Percentiles rank a stretch among this genome's conserved stretches.
Conservation (phyloP, 805 yeast species). For the Candida corydali region DNA sequence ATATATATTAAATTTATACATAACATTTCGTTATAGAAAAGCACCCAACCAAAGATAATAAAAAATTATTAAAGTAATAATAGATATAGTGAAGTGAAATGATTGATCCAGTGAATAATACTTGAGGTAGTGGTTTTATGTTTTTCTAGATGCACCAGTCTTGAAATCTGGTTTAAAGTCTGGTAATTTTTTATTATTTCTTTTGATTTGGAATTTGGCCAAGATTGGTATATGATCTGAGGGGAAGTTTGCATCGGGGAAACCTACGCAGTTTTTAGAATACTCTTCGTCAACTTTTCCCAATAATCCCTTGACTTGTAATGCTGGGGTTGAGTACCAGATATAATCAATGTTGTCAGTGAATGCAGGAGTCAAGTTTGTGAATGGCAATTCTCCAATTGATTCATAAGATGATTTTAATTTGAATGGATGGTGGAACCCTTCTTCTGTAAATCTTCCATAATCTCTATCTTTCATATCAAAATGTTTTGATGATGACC, state of each 20-base stretch:
- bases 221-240: slow-evolving; percentile 92
- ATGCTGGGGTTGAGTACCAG: slow-evolving; percentile 83
- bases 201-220: slow-evolving; percentile 69
- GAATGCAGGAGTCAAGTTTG: slow-evolving; percentile 91
- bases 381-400: slow-evolving; percentile 88
- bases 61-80: neutral
- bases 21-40: no score
- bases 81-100: neutral
- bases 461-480: slow-evolving; percentile 86
- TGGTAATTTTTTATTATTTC: slow-evolving; percentile 29
- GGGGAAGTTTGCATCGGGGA: slow-evolving; percentile 91
- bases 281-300: slow-evolving; percentile 83
- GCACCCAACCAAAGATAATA: slow-evolving; percentile 1
- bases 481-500: slow-evolving; percentile 69
- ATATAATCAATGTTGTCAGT: slow-evolving; percentile 92
- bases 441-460: slow-evolving; percentile 86
- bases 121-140: slow-evolving; percentile 15
- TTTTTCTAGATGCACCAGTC: slow-evolving; percentile 38
- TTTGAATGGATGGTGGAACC: slow-evolving; percentile 76
- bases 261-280: slow-evolving; percentile 73
- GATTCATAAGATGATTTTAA: slow-evolving; percentile 81
- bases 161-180: slow-evolving; percentile 45
- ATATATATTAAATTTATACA: no score
- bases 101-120: neutral
- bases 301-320: slow-evolving; percentile 79